phyloP scores from a whole-genome alignment of 108 stramenopile species.

The Licmophora abbreviata region DNA sequence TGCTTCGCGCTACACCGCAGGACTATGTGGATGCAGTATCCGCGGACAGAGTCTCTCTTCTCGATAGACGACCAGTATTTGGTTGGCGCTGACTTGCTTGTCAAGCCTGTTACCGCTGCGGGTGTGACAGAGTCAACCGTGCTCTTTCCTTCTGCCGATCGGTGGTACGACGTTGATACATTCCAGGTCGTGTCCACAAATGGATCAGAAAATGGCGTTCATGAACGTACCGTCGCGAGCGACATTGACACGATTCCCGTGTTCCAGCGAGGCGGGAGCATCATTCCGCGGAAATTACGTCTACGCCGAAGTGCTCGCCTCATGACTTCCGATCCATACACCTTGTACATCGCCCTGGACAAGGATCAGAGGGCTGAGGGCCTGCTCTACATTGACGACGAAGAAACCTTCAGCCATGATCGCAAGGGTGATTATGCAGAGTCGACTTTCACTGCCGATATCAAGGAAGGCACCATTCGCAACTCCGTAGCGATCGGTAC shows the following conservation, averaged over 20 bases:
- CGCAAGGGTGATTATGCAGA: conserved; percentile 51
- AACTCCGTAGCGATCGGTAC: conserved; percentile 41
- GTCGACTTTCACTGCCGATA: conserved; percentile 49
- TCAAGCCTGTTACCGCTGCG: conserved; percentile 90
- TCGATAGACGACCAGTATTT: conserved; percentile 85
- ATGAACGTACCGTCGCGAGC: conserved; percentile 44
- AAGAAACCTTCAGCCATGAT: conserved; percentile 77
- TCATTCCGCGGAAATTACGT: conserved; percentile 89
- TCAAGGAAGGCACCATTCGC: conserved; percentile 22
- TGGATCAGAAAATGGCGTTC: conserved; percentile 25
- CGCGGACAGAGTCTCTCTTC: conserved; percentile 52
- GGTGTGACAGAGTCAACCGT: conserved; percentile 68
- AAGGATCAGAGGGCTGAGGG: conserved; percentile 58
- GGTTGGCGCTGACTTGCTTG: conserved; percentile 92
- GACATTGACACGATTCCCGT: conserved; percentile 88
- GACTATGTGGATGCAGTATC: conserved; percentile 91
- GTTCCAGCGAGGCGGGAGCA: conserved; percentile 84
- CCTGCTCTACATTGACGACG: conserved; percentile 94
- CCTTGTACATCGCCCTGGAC: conserved; percentile 89
- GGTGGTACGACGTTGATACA: conserved; percentile 88
- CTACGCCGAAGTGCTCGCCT: conserved; percentile 82
- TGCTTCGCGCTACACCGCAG: conserved; percentile 15
- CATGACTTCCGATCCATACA: conserved; percentile 96
- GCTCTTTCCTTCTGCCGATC: conserved; percentile 64
- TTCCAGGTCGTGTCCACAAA: conserved; percentile 34